These are phyloP conservation scores for Alnus rubra DNA, from an alignment of 306 rosid species.

Conservation along the genomic window DNA sequence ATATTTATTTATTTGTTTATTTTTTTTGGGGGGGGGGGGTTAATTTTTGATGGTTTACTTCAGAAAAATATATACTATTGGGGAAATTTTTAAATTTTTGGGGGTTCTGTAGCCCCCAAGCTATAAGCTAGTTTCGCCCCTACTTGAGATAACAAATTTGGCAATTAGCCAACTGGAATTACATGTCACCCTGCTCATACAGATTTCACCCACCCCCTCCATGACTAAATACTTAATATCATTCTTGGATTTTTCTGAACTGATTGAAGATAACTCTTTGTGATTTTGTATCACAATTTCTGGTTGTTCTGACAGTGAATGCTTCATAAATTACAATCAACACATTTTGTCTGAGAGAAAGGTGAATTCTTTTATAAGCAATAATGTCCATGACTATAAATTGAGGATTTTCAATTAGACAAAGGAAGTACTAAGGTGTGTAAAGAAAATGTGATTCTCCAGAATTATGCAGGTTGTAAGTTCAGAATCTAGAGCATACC, in stretches of 20 bases:
- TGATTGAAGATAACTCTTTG: not conserved
- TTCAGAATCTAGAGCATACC: slow-evolving; percentile 31
- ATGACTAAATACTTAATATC: not conserved
- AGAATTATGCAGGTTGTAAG: not conserved
- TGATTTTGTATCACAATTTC: not conserved
- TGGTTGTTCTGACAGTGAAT: not conserved
- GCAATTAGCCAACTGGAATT: no score
- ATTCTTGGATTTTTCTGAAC: no score
- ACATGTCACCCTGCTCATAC: not conserved
- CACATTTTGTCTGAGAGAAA: not conserved
- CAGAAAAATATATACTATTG: no score
- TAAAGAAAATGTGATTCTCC: not conserved
- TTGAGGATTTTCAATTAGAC: not conserved
- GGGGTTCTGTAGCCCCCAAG: no score
- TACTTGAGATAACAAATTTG: no score
- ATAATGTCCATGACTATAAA: not conserved
- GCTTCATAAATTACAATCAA: not conserved
- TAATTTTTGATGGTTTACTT: no score
- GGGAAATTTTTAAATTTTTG: no score
- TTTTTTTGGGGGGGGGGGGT: no score
- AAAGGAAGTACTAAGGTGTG: not conserved
- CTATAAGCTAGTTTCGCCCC: no score
- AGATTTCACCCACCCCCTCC: not conserved
- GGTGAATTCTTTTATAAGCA: not conserved
- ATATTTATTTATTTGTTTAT: no score